Percentiles rank a stretch among this genome's conserved stretches.
These are phyloP conservation scores for Arabidopsis lyrata DNA, from an alignment of 441 rosid genomes.

Conservation along the genomic window DNA sequence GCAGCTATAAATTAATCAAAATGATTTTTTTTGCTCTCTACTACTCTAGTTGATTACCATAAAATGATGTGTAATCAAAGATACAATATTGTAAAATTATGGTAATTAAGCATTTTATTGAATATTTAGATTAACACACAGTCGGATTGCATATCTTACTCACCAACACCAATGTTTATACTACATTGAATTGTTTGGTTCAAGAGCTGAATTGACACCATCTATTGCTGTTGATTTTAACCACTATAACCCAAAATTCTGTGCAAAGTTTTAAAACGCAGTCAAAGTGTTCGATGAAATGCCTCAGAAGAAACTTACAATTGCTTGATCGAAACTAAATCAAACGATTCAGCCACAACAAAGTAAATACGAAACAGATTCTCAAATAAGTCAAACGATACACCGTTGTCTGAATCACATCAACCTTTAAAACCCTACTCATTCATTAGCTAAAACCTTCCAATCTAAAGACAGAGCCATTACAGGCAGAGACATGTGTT, in stretches of 20 bases:
- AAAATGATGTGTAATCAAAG: too few species aligned
- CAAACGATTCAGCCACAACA: not conserved
- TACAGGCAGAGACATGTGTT: conserved; percentile 14
- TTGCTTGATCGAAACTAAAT: not conserved
- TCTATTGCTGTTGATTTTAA: not conserved
- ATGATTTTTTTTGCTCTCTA: too few species aligned
- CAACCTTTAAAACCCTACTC: not conserved
- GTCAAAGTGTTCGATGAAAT: conserved; percentile 37
- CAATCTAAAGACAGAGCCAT: conserved; percentile 1
- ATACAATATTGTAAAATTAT: too few species aligned
- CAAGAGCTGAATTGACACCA: not conserved
- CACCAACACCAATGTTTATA: not conserved
- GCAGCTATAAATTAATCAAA: too few species aligned
- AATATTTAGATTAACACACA: too few species aligned
- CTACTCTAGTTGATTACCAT: too few species aligned
- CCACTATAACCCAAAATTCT: not conserved
- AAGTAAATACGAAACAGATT: not conserved
- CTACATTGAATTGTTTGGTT: not conserved
- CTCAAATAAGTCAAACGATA: conserved; percentile 13
- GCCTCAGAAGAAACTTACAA: conserved; percentile 2
- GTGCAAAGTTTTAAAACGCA: not conserved
- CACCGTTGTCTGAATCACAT: conserved; percentile 21
- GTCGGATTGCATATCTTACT: not conserved
- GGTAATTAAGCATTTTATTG: too few species aligned
- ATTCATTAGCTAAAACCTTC: conserved; percentile 25